These are phyloP conservation scores for Fraxinus nigra DNA, from an alignment of 305 asterid genomes.

Conservation along the genomic window DNA sequence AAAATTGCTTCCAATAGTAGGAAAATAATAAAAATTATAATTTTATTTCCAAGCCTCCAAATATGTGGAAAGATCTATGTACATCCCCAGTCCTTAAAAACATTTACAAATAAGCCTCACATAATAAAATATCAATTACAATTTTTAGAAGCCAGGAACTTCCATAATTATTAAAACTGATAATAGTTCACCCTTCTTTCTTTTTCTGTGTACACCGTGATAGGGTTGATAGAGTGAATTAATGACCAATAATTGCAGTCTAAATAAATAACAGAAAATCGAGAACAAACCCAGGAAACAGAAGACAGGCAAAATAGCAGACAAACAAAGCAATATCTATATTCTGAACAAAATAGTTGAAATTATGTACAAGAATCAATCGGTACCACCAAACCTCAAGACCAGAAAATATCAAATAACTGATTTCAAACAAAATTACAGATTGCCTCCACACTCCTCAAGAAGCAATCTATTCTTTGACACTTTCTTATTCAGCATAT, in stretches of 20 bases:
- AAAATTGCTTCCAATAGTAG: too few relatives aligned
- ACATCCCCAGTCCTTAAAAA: not conserved
- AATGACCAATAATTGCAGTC: not conserved
- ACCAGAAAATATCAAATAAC: constrained; percentile 22
- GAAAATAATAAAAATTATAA: too few relatives aligned
- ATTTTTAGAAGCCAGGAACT: too few relatives aligned
- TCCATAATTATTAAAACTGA: not conserved
- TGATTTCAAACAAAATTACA: constrained; percentile 17
- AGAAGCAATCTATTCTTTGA: not conserved
- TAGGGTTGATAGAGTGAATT: too few relatives aligned
- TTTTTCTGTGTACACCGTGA: too few relatives aligned
- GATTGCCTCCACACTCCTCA: constrained; percentile 14
- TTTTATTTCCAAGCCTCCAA: too few relatives aligned
- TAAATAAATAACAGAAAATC: not conserved
- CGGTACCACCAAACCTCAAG: constrained; percentile 14
- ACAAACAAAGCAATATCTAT: not conserved
- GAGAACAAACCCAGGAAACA: not conserved
- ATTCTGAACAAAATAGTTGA: not conserved
- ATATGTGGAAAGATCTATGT: too few relatives aligned
- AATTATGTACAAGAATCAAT: constrained; percentile 19
- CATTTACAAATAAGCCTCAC: not conserved
- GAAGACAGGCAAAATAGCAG: not conserved
- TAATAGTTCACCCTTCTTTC: too few relatives aligned
- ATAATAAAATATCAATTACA: not conserved
- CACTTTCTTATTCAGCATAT: not conserved